Percentiles rank a stretch among this genome's conserved stretches.
These are phyloP conservation scores for Exophiala mesophila DNA, from an alignment of 2,329 filamentous ascomycete genomes.

Conservation along the genomic window DNA sequence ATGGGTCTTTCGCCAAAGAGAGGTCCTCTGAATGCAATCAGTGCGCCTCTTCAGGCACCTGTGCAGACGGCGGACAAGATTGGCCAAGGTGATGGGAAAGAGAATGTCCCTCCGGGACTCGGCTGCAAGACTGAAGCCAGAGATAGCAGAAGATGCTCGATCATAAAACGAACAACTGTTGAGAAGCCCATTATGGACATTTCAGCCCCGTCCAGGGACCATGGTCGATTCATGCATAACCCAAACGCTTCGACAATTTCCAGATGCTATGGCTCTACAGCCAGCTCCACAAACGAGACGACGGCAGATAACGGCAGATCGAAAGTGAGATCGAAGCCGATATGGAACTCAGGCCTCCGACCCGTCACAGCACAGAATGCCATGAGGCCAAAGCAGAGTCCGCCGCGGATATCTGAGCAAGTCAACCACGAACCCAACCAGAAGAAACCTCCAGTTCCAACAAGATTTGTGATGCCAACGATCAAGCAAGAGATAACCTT, in stretches of 20 bases:
- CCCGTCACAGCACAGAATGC: not conserved
- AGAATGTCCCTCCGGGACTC: slow-evolving; percentile 58
- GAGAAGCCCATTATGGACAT: no score
- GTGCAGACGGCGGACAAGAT: slow-evolving; percentile 42
- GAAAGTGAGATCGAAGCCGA: slow-evolving; percentile 2
- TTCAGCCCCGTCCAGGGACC: no score
- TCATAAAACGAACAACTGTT: no score
- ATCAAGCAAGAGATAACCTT: slow-evolving; percentile 21
- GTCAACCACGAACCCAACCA: not conserved
- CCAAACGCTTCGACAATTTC: not conserved
- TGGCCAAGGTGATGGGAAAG: slow-evolving; percentile 56
- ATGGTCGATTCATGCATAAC: no score
- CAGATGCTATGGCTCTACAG: slow-evolving; percentile 2
- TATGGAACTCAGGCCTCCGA: slow-evolving; percentile 11
- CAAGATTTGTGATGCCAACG: slow-evolving; percentile 20
- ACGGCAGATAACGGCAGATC: not conserved
- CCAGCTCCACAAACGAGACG: slow-evolving; percentile 5
- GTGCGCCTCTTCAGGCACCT: slow-evolving; percentile 37
- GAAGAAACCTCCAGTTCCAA: slow-evolving; percentile 15
- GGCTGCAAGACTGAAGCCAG: no score
- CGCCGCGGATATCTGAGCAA: not conserved
- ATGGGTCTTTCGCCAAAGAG: slow-evolving; percentile 46
- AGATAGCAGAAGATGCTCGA: no score
- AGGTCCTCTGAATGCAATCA: slow-evolving; percentile 45
- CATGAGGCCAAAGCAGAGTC: not conserved